Evolutionary conservation across 768 basidiomycete genomes (phyloP), one percentile per base, ranked within the genome.

Genomic region (Pulveroboletus frians): DNA sequence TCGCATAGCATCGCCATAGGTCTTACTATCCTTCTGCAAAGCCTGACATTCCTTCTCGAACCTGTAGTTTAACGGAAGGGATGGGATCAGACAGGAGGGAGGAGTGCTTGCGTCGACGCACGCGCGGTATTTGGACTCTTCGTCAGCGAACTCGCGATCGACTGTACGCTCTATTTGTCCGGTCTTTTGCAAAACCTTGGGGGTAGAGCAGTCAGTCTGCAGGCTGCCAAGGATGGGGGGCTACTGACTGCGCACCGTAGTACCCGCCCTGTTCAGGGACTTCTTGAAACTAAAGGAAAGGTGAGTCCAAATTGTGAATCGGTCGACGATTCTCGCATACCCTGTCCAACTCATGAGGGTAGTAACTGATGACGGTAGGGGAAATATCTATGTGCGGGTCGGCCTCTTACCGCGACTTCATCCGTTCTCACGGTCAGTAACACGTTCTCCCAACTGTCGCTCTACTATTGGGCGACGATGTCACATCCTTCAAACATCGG

Each of bases 101-200:
- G 40, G 35, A 35, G 18, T 10, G 30, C 14, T 11, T 14, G 39
- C 18, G 23, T 5, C 0, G 45, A 43, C 91, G 67, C 67, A 96
- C 94, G 79, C 79, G 73, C 83, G 81, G 75, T 83, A 97, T 65
- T 93, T 89, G 41, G 84, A 80, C 66, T 96, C 92, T 68, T 96
- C 94, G 50, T 93, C 86, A 13, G 85, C 76, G 61, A 96, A 98
- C 62, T 98, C 93, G 43, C 89, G 75, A 69, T 98, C 95, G 21
- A 96, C 81, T 0, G 95, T 98, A 26, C 93, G 78, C 66, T 98
- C 95, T 51, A 98, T 92, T 71, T 97, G 94, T 48, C 95, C 95
- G 1, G 94, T 95, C 81, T 97, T 97, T 76, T 97, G 94, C 67
- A 95, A 78, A 60, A 98, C 78, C 89, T 92, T 63, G 37, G 43